Evolutionary conservation across 2,329 filamentous ascomycete genomes (phyloP), one percentile per base, ranked within the genome.

Genomic region (Phymatotrichopsis omnivora): DNA sequence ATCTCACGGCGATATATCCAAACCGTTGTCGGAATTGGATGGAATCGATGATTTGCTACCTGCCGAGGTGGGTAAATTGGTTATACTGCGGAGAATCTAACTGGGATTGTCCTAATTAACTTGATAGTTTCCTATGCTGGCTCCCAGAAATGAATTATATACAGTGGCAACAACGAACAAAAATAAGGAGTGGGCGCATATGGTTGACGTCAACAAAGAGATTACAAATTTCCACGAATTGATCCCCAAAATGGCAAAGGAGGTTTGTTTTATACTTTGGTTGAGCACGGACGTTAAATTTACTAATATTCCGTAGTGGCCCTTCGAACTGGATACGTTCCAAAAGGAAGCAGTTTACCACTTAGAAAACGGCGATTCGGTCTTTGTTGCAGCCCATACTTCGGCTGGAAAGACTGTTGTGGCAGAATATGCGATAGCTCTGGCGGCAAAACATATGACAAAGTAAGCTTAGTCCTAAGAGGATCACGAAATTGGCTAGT

Each of bases 281-380:
- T n/a, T n/a, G n/a, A 10, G 16, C 23, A 20, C 14, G 19, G 12
- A 43, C 4, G 29, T 25, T 24, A 22, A 23, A 33, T 30, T 44
- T 6, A 12, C 45, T 53, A 32, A 53, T 17, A 7, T 40, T 45
- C 10, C 5, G 28, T 29, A 56, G 48, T 98, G 87, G 84, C 87
- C 89, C 0, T 98, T 98, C 56, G 91, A 98, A 63, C 76, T 96
- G 27, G 91, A 98, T 59, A 94, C 83, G 0, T 98, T 98, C 66
- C 91, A 98, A 61, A 98, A 98, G 61, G 91, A 98, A 66, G 91
- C 91, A 5, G 84, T 98, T 2, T 98, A 96, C 62, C 91, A 96
- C 65, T 75, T 98, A 3, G 91, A 98, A 62, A 86, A 82, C 59
- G 89, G 91, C 14, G 91, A 98, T 61, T 96, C 89, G 0, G 91